Base-by-base conservation (phyloP, 805 yeast species). In the Kodamaea hsintzibuensis region DNA sequence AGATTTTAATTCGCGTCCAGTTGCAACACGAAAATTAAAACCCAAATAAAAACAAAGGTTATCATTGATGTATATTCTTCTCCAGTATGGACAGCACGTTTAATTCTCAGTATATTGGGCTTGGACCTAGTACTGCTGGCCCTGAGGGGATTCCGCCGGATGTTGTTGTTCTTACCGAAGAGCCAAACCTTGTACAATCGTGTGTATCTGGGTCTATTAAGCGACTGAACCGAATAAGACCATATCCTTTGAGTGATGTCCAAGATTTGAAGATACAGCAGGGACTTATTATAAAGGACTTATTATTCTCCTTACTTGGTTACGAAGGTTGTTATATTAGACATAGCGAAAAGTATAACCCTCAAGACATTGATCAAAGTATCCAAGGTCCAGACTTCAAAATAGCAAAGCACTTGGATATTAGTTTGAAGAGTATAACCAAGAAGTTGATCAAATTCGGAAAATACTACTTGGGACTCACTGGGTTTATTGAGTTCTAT, bases 321-420 rank as follows among this genome's bases (percentile, higher is more conserved):
- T 69, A 79, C 25, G 96, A 91, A 66, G 98, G 98, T 0, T 76
- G 77, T 17, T 90, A 88, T 63, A 82, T 93, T 37, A 74, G 91
- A 44, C 90, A 80, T 64, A 79, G 85, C 33, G 87, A 83, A 43
- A 74, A 77, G 17, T 89, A 82, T 62, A 82, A 83, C 60, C 84
- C 85, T 0, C 54, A 56, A 0, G 64, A 69, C 35, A 50, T 62
- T 8, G 72, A 69, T 12, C 74, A 78, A 35, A 66, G 80, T 44
- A 69, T 86, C 2, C 66, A 66, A 12, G 96, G 96, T 0, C 96
- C 96, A 0, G 93, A 87, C 55, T 91, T 80, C 68, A 79, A 83
- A 57, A 80, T 91, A 22, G 85, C 88, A 42, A 86, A 83, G 59
- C 83, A 82, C 54, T 72, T 95, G 61, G 96, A 90, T 62, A 78